Conservation (phyloP, 371 early-diverging fungal genomes). For the Fennellomyces sp. region DNA sequence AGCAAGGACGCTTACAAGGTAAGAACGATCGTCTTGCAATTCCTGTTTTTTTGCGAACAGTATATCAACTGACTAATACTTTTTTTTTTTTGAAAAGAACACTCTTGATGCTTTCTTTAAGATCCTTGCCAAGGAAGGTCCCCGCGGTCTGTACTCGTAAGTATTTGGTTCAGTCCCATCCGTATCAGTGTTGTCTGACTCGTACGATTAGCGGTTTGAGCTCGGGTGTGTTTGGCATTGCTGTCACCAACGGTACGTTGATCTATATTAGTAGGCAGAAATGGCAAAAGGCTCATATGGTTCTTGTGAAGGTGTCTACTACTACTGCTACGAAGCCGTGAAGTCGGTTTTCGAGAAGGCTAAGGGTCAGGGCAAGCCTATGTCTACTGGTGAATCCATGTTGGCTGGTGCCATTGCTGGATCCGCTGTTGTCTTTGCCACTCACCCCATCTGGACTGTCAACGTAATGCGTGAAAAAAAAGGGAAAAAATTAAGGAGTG, state of each 20-base stretch:
- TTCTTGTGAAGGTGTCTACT: slow-evolving; percentile 69
- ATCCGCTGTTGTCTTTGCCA: slow-evolving; percentile 82
- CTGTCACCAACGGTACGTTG: slow-evolving; percentile 85
- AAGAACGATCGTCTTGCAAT: slow-evolving; percentile 2
- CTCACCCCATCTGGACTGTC: slow-evolving; percentile 98
- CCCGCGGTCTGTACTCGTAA: slow-evolving; percentile 89
- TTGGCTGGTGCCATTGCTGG: slow-evolving; percentile 92
- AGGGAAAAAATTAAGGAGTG: neutral
- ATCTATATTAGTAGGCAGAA: slow-evolving; percentile 3
- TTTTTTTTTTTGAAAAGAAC: slow-evolving; percentile 52
- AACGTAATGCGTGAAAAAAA: slow-evolving; percentile 59
- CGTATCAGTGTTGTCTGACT: neutral
- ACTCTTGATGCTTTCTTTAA: slow-evolving; percentile 81
- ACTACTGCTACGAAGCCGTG: slow-evolving; percentile 93
- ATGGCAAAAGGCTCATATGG: neutral
- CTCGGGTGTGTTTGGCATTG: slow-evolving; percentile 95
- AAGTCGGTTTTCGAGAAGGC: slow-evolving; percentile 83
- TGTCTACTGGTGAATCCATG: slow-evolving; percentile 89
- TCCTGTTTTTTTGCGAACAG: neutral
- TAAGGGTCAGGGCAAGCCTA: slow-evolving; percentile 53
- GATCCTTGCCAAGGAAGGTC: slow-evolving; percentile 88
- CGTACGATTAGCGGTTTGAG: slow-evolving; percentile 87
- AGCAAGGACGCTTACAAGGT: slow-evolving; percentile 70
- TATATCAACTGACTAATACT: slow-evolving; percentile 6
- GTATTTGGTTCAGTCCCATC: slow-evolving; percentile 16